Conservation (phyloP, 345 rosid genomes). For the Ricinus communis region DNA sequence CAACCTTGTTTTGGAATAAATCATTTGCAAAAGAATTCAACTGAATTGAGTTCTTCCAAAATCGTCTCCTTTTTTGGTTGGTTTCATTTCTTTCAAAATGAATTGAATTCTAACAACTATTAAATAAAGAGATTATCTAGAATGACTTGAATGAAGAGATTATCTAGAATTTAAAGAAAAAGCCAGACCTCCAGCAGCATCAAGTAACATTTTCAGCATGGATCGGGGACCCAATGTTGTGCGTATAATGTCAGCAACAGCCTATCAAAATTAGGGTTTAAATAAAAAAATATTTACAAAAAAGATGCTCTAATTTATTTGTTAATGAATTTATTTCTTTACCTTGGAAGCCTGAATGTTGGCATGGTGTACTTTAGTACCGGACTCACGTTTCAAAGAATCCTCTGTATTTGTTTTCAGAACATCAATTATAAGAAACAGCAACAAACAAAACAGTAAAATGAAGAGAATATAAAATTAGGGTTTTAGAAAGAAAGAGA, state of each 20-base stretch:
- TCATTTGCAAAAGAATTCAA: not conserved
- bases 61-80: too few relatives aligned
- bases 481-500: conserved; percentile 8
- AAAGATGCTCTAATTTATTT: not conserved
- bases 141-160: too few relatives aligned
- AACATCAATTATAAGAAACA: not conserved
- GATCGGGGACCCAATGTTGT: conserved; percentile 96
- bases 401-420: conserved; percentile 75
- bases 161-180: too few relatives aligned
- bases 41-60: too few relatives aligned
- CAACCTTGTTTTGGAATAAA: not conserved
- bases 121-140: too few relatives aligned
- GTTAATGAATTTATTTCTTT: not conserved
- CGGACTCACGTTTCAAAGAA: conserved; percentile 93
- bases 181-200: conserved; percentile 72
- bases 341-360: conserved; percentile 93
- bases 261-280: conserved; percentile 34
- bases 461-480: not conserved
- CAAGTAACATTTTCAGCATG: conserved; percentile 97
- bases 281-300: not conserved
- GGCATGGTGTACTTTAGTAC: conserved; percentile 84
- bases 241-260: conserved; percentile 88
- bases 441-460: not conserved
- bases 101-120: not conserved
- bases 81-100: too few relatives aligned